A percentile compares a stretch with the other conserved stretches of the same genome.
These are phyloP conservation scores for Candida hungchunana DNA, from an alignment of 805 yeast species.

Conservation along the genomic window DNA sequence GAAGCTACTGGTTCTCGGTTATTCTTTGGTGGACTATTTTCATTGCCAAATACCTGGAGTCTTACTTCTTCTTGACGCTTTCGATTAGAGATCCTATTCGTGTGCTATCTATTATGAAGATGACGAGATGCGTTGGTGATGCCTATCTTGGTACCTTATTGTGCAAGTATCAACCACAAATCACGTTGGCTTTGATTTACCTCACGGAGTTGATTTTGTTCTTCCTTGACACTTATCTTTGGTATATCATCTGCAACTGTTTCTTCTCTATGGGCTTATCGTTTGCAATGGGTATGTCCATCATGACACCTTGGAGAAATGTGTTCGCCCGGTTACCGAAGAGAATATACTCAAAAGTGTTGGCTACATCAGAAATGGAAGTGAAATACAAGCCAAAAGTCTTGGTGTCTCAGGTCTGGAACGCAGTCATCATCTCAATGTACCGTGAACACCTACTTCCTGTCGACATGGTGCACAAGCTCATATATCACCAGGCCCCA, in stretches of 20 bases:
- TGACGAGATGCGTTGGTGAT: constrained; percentile 65
- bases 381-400: constrained; percentile 43
- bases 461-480: constrained; percentile 63
- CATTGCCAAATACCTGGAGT: constrained; percentile 64
- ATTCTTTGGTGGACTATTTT: constrained; percentile 68
- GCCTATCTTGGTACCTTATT: constrained; percentile 44
- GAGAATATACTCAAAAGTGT: constrained; percentile 66
- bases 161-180: constrained; percentile 54
- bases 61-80: constrained; percentile 72
- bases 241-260: constrained; percentile 83
- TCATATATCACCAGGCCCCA: constrained; percentile 45
- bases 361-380: constrained; percentile 39
- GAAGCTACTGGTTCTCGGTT: constrained; percentile 56
- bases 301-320: constrained; percentile 88
- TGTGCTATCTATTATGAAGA: constrained; percentile 55
- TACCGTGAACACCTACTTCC: constrained; percentile 75
- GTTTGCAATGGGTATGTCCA: constrained; percentile 72
- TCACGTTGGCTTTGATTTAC: constrained; percentile 50
- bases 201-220: constrained; percentile 65
- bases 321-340: constrained; percentile 72
- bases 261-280: constrained; percentile 67
- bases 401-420: constrained; percentile 73
- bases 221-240: constrained; percentile 76
- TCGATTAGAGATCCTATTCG: constrained; percentile 73
- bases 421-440: constrained; percentile 78